Evolutionary conservation across 192 early-diverging fungal genomes (phyloP).

Genomic region (Dissophora ornata): DNA sequence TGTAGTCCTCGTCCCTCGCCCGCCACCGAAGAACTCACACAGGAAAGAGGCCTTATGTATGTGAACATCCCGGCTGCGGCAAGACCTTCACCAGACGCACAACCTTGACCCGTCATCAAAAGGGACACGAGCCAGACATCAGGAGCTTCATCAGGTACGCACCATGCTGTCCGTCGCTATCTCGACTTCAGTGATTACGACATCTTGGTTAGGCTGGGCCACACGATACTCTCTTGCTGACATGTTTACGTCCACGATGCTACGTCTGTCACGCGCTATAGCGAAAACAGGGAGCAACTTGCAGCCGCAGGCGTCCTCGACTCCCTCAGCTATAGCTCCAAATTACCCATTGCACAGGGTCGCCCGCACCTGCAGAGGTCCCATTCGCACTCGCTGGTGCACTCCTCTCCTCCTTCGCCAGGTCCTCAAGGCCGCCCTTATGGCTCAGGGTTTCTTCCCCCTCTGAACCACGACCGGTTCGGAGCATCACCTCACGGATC

Average conservation of each 20-base stretch:
- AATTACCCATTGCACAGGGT: constrained; percentile 36
- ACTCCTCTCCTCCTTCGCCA: constrained; percentile 48
- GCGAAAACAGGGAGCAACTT: constrained; percentile 51
- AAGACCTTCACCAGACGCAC: constrained; percentile 81
- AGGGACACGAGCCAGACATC: constrained; percentile 64
- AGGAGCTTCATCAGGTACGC: constrained; percentile 56
- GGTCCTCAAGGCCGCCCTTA: constrained; percentile 35
- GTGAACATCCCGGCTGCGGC: constrained; percentile 71
- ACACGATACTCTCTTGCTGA: neutral
- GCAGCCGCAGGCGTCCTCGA: constrained; percentile 44
- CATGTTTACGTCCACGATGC: too few relatives aligned
- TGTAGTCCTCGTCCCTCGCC: constrained; percentile 79
- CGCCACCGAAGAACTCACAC: constrained; percentile 83
- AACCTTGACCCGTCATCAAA: constrained; percentile 71
- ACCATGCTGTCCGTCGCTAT: too few relatives aligned
- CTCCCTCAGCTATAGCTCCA: constrained; percentile 51
- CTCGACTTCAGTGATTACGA: too few relatives aligned
- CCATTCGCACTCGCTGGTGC: constrained; percentile 33
- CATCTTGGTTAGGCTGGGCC: neutral
- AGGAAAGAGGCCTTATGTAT: constrained; percentile 81
- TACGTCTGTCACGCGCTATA: neutral
- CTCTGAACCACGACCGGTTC: constrained; percentile 25
- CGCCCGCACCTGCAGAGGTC: constrained; percentile 52
- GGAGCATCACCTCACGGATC: constrained; percentile 28
- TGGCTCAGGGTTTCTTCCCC: constrained; percentile 22